Evolutionary conservation across 2,329 filamentous ascomycete genomes (phyloP).

Genomic region (Chaetoscypha palmicola): DNA sequence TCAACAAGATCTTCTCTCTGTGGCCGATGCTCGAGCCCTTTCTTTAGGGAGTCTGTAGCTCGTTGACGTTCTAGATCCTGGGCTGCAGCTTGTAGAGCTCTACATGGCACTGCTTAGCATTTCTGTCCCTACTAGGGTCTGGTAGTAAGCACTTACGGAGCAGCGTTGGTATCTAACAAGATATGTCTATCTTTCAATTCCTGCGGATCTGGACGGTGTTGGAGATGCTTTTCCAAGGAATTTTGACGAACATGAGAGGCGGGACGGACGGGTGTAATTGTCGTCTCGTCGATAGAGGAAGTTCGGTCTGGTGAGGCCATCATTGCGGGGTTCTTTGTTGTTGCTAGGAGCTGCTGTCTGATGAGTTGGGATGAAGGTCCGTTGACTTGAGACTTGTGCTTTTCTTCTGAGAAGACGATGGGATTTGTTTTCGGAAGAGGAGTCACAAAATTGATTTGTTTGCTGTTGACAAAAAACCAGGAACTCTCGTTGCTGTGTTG

Average conservation of each 20-base stretch:
- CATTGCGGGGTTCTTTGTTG: background rate
- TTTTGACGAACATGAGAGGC: constrained; percentile 48
- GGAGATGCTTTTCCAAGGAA: constrained; percentile 66
- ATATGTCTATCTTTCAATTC: constrained; percentile 65
- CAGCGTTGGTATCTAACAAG: constrained; percentile 58
- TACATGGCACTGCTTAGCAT: constrained; percentile 23
- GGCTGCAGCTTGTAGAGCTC: constrained; percentile 54
- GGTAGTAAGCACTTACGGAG: constrained; percentile 44
- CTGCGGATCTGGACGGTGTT: constrained; percentile 58
- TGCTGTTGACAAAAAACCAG: too few species aligned
- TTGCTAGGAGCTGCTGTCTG: too few species aligned
- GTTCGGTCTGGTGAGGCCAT: constrained; percentile 8
- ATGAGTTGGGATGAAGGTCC: too few species aligned
- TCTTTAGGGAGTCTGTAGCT: constrained; percentile 56
- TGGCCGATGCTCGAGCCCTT: constrained; percentile 54
- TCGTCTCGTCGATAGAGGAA: constrained; percentile 35
- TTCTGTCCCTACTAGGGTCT: background rate
- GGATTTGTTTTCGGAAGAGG: too few species aligned
- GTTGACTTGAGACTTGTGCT: too few species aligned
- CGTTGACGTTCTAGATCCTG: constrained; percentile 59
- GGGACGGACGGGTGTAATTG: constrained; percentile 49
- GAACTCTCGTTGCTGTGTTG: too few species aligned
- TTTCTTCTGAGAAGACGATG: too few species aligned
- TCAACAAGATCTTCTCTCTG: constrained; percentile 72
- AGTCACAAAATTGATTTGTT: too few species aligned